Evolutionary conservation across 257 asterid species (phyloP).

Genomic region (Prunella vulgaris): DNA sequence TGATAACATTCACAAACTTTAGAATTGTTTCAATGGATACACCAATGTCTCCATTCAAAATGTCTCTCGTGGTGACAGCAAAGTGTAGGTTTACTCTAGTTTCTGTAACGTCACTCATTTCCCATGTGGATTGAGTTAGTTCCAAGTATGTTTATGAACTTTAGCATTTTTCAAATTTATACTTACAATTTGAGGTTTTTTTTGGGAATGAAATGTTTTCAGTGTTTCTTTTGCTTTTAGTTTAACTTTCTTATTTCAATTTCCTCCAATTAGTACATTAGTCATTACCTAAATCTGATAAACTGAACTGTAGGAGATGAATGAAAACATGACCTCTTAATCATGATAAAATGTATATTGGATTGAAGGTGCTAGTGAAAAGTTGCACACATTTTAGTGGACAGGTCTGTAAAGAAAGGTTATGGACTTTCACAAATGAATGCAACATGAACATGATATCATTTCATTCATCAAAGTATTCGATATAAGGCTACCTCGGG

Average conservation of each 20-base stretch:
- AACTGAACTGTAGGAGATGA: neutral
- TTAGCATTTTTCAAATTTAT: too few relatives aligned
- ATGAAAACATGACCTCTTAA: neutral
- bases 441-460: neutral
- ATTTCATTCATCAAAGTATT: neutral
- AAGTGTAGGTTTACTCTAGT: too few relatives aligned
- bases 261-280: neutral
- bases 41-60: neutral
- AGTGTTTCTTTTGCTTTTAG: too few relatives aligned
- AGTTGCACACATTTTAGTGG: neutral
- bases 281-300: neutral
- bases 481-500: neutral
- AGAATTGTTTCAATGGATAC: too few relatives aligned
- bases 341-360: neutral
- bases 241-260: too few relatives aligned
- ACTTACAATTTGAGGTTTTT: too few relatives aligned
- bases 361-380: neutral
- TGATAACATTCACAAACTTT: too few relatives aligned
- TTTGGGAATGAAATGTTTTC: neutral
- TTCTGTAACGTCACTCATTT: too few relatives aligned
- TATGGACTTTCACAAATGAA: neutral
- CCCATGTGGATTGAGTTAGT: too few relatives aligned
- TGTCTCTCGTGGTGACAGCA: too few relatives aligned
- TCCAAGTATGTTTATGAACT: too few relatives aligned
- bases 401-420: neutral